Evolutionary conservation across 1,284 basidiomycete species (phyloP).

Genomic region (Anthracocystis walkeri): DNA sequence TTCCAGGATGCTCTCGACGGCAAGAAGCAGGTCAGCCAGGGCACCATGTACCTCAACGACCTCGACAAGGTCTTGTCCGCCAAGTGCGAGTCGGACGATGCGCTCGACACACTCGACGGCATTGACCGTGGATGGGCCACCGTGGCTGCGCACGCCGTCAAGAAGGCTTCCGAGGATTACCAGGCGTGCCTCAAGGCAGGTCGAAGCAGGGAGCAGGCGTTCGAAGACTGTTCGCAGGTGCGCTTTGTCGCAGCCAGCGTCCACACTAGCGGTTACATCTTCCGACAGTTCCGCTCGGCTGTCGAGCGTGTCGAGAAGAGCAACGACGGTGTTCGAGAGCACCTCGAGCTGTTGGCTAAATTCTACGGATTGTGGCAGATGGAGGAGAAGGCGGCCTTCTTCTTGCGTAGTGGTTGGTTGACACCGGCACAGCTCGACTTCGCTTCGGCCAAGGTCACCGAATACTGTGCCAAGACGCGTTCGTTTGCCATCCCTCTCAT

Average conservation of each 20-base stretch:
- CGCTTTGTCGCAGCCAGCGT: slow-evolving; percentile 74
- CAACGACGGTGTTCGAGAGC: slow-evolving; percentile 62
- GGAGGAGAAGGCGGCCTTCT: slow-evolving; percentile 74
- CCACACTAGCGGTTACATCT: slow-evolving; percentile 69
- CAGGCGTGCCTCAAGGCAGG: slow-evolving; percentile 71
- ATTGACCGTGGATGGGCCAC: slow-evolving; percentile 73
- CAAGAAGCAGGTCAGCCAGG: slow-evolving; percentile 69
- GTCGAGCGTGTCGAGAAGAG: slow-evolving; percentile 59
- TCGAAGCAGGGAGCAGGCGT: slow-evolving; percentile 72
- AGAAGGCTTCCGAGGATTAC: slow-evolving; percentile 73
- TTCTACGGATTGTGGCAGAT: slow-evolving; percentile 73
- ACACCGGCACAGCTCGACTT: slow-evolving; percentile 71
- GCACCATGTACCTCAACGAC: slow-evolving; percentile 72
- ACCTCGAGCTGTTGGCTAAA: slow-evolving; percentile 58
- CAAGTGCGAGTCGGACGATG: slow-evolving; percentile 70
- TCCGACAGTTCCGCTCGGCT: slow-evolving; percentile 68
- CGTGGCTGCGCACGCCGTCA: slow-evolving; percentile 73
- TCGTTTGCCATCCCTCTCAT: slow-evolving; percentile 72
- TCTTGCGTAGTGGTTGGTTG: slow-evolving; percentile 72
- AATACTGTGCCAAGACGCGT: slow-evolving; percentile 72
- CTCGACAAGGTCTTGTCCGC: slow-evolving; percentile 69
- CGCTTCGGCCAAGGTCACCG: slow-evolving; percentile 71
- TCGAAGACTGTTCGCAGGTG: slow-evolving; percentile 73
- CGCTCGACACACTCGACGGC: slow-evolving; percentile 71
- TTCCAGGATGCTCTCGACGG: slow-evolving; percentile 73